Evolutionary conservation across 176 grass and related monocot genomes (phyloP).

Genomic region (Elaeis guineensis): DNA sequence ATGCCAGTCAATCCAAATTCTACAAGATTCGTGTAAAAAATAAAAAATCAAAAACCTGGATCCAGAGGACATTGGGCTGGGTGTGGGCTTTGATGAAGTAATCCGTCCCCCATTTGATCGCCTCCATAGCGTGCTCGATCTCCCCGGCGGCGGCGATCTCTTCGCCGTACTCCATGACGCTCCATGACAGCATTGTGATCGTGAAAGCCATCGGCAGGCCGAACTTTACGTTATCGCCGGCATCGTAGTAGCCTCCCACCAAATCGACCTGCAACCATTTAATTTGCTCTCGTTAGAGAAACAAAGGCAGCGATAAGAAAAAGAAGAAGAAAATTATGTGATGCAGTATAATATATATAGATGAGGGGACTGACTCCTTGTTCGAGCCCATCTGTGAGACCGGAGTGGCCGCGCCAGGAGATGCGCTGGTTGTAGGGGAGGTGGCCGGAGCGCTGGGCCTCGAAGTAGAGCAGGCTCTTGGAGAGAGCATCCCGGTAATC

Average conservation of each 20-base stretch:
- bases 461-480: slow-evolving; percentile 93
- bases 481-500: slow-evolving; percentile 74
- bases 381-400: slow-evolving; percentile 88
- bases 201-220: slow-evolving; percentile 96
- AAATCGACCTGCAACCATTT: slow-evolving; percentile 54
- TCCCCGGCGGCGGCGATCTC: slow-evolving; percentile 43
- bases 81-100: slow-evolving; percentile 87
- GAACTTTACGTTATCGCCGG: slow-evolving; percentile 89
- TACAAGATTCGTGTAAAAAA: background rate
- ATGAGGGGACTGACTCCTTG: slow-evolving; percentile 30
- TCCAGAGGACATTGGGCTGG: slow-evolving; percentile 49
- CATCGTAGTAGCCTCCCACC: slow-evolving; percentile 86
- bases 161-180: slow-evolving; percentile 48
- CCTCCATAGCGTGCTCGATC: slow-evolving; percentile 48
- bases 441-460: slow-evolving; percentile 85
- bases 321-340: background rate
- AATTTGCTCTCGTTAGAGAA: background rate
- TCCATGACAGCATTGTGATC: slow-evolving; percentile 64
- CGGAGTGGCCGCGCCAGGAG: slow-evolving; percentile 76
- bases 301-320: background rate
- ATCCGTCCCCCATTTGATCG: slow-evolving; percentile 82
- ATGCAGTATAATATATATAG: no score
- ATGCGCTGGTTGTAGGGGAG: slow-evolving; percentile 89
- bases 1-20: background rate
- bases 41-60: slow-evolving; percentile 22